Base-by-base conservation (phyloP, 2,329 filamentous ascomycete species). In the Aspergillus niger region DNA sequence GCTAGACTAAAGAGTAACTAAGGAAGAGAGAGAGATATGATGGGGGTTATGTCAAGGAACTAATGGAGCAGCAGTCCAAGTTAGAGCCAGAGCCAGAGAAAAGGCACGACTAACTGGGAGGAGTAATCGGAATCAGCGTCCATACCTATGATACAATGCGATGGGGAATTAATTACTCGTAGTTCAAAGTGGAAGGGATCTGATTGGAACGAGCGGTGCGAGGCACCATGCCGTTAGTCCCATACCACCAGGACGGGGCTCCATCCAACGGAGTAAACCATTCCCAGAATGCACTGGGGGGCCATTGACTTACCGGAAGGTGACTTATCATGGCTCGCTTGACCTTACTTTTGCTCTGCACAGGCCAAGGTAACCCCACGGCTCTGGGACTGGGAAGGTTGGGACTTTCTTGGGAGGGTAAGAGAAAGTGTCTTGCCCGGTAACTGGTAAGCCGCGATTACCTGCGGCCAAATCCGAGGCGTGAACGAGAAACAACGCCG, bases 391-490 rank as follows among this genome's bases (percentile, higher is more conserved):
- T 49, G 54, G 53, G 32, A 32, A 10, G 30, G 30, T 32, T 32
- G 30, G 30, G 30, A 32, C 10, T 32, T 32, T 32, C 30, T 13
- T 32, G 30, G 30, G 30, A 36, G 32, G 32, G 32, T 36, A 30
- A 30, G 28, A 30, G 28, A 0, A 10, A 30, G 32, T 13, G 32
- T 26, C 6, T 26, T 26, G 26, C 26, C 32, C 32, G 47, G 26
- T 17, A 32, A 20, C 39, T 57, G 39, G 44, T 22, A 61, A 56
- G 51, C 58, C 60, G 64, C 59, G 59, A 66, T 63, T 59, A 50
- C 55, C 59, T 59, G 50, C 32, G 52, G 47, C 53, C 59, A 50
- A 58, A 65, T 65, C 63, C 63, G 65, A 63, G 60, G 61, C 60
- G 28, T 36, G 55, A 51, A 59, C 41, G 54, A 52, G 50, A 48